Evolutionary conservation across 139 green algal genomes (phyloP), one percentile per base, ranked within the genome.

Genomic region (Volvox reticuliferus): DNA sequence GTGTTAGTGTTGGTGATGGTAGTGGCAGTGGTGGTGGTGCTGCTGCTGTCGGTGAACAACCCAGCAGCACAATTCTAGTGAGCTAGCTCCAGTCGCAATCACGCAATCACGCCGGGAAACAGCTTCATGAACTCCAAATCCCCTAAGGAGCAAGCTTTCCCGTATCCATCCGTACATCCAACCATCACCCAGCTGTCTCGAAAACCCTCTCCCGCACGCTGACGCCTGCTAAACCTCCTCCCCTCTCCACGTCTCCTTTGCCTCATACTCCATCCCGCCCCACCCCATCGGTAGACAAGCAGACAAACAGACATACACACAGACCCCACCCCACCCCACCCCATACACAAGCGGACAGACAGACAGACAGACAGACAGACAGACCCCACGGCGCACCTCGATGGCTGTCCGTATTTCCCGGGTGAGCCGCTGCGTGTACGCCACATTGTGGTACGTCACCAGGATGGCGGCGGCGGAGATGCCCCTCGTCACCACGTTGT

Each of bases 371-470:
- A 9, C 9, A 55, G 5, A 55, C 9, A 55, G 9, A 5, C 82
- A 35, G 0, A 30, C 24, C 26, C 36, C 35, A 6, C 26, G 14
- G 12, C 84, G 24, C 85, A 89, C 85, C 85, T 89, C 84, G 14
- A 94, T 94, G 36, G 91, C 93, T 20, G n/a, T 35, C 14, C 91
- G 79, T 35, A 94, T 91, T 55, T 30, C 44, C 13, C 89, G 82
- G 16, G 93, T 94, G n/a, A 94, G 92, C 62, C n/a, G 61, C 94
- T 97, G 96, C 91, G 96, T 99, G 96, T 99, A 98, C 0, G 95
- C 93, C 13, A 99, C 94, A 94, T 99, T 99, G 96, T 99, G 98
- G 79, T 96, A 96, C 5, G 95, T 96, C 30, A 99, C 91, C 50
- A 99, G 95, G 63, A 95, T 94, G 26, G 95, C 85, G 17, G 96